phyloP scores from a whole-genome alignment of 148 eudicot species.

The Rhododendron vialii region DNA sequence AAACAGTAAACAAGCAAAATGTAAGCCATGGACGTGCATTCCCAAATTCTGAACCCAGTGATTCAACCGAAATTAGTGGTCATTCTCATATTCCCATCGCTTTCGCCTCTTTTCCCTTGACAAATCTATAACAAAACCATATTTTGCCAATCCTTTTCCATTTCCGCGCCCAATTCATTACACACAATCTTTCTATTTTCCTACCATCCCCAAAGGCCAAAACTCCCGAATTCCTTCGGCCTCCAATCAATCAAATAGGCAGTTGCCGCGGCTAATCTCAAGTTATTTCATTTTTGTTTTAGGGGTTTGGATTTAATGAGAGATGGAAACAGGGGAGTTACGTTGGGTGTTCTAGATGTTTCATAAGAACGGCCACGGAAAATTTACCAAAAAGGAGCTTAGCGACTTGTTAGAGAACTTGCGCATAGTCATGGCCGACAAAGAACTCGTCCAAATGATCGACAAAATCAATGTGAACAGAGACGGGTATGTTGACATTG shows the following conservation, averaged over 20 bases:
- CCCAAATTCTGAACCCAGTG: neutral
- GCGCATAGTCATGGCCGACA: constrained; percentile 60
- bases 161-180: neutral
- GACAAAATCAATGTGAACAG: constrained; percentile 62
- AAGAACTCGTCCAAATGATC: constrained; percentile 65
- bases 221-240: neutral
- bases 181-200: neutral
- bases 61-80: neutral
- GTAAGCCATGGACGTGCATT: no score
- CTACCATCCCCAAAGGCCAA: neutral
- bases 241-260: neutral
- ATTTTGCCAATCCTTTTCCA: neutral
- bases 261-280: neutral
- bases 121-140: neutral
- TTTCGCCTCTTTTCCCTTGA: neutral
- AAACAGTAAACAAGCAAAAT: no score
- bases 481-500: no score
- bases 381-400: constrained; percentile 55
- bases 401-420: constrained; percentile 57
- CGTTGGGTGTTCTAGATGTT: constrained; percentile 76
- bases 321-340: constrained; percentile 63
- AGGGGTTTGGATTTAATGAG: neutral
- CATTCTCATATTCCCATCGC: neutral
- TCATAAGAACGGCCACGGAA: constrained; percentile 70
- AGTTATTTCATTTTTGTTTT: neutral